Conservation (phyloP, 768 basidiomycete genomes). For the Sutorius australiensis region DNA sequence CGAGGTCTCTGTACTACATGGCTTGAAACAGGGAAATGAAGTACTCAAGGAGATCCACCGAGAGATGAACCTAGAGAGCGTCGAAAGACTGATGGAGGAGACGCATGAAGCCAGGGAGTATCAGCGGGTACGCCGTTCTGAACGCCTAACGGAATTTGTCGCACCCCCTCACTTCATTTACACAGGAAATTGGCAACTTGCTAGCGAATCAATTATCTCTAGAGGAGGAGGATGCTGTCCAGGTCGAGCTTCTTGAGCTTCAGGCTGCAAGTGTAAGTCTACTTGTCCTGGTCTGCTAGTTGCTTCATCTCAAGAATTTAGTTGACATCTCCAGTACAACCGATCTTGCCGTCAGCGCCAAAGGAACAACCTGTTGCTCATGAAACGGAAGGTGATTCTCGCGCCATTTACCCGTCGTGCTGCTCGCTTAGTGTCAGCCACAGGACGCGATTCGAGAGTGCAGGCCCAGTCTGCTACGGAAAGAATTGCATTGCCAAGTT, state of each 20-base stretch:
- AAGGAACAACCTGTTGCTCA: conserved; percentile 37
- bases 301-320: conserved; percentile 14
- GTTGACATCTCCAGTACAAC: conserved; percentile 27
- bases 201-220: conserved; percentile 74
- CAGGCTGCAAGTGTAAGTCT: conserved; percentile 58
- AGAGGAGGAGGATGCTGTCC: conserved; percentile 94
- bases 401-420: neutral
- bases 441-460: conserved; percentile 2
- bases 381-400: conserved; percentile 31
- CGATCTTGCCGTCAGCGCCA: conserved; percentile 56
- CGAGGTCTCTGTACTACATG: conserved; percentile 88
- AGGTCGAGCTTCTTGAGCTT: conserved; percentile 70
- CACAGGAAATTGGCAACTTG: conserved; percentile 88
- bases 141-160: neutral
- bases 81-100: conserved; percentile 92
- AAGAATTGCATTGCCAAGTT: conserved; percentile 24
- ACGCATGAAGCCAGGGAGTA: conserved; percentile 91
- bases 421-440: conserved; percentile 1
- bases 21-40: conserved; percentile 88
- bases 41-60: conserved; percentile 92
- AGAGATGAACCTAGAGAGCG: conserved; percentile 87
- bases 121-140: conserved; percentile 58
- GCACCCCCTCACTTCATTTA: neutral
- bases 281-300: neutral
- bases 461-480: neutral